Evolutionary conservation across 169 alveolate genomes (phyloP).

Genomic region (Plasmodium gaboni): DNA sequence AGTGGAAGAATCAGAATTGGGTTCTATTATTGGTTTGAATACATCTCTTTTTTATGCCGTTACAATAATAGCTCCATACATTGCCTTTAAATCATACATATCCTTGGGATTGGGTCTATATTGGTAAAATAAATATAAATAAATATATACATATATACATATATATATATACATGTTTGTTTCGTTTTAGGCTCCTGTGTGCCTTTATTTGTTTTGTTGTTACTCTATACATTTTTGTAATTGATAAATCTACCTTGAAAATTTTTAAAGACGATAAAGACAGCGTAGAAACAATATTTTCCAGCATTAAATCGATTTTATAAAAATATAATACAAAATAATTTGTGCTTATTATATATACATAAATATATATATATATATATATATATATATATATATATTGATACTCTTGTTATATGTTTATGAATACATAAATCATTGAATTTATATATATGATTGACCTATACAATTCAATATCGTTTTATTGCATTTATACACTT

Average conservation of each 20-base stretch:
- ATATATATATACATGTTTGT: neutral
- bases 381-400: too few species aligned
- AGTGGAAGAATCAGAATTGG: constrained; percentile 65
- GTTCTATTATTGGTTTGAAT: constrained; percentile 52
- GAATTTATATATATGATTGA: neutral
- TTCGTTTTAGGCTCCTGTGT: constrained; percentile 35
- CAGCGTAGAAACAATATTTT: constrained; percentile 51
- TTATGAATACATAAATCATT: neutral
- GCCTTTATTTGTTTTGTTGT: constrained; percentile 58
- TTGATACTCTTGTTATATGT: neutral
- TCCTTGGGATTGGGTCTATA: constrained; percentile 47
- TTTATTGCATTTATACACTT: neutral
- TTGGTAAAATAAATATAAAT: constrained; percentile 3
- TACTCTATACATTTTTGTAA: constrained; percentile 45
- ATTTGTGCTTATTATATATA: too few species aligned
- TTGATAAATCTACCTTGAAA: constrained; percentile 42
- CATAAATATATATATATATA: too few species aligned
- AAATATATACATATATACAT: neutral
- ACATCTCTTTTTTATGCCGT: constrained; percentile 62
- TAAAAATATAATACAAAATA: neutral
- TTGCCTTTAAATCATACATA: constrained; percentile 58
- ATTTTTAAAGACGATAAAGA: constrained; percentile 56
- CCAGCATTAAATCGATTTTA: constrained; percentile 26
- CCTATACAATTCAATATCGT: neutral
- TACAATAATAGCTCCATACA: constrained; percentile 57